A percentile compares a stretch with the other conserved stretches of the same genome.
These are phyloP conservation scores for Geranium rotundifolium DNA, from an alignment of 345 rosid species.

Conservation along the genomic window DNA sequence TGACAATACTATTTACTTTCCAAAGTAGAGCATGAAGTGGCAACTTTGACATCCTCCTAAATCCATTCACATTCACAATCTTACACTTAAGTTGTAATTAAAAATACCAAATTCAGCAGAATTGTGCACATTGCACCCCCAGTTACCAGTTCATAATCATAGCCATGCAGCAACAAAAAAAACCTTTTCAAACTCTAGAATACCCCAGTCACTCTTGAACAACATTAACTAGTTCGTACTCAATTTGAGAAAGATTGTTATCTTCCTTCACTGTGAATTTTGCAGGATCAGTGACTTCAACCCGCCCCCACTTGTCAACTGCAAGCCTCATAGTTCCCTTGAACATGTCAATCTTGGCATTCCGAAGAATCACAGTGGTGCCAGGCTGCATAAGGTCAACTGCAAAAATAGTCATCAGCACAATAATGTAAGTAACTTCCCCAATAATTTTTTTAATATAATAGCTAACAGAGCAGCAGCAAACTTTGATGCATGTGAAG, in stretches of 20 bases:
- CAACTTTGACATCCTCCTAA: background rate
- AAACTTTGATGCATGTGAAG: background rate
- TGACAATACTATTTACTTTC: background rate
- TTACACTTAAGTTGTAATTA: background rate
- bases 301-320: too few relatives aligned
- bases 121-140: background rate
- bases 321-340: slow-evolving; percentile 11
- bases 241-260: slow-evolving; percentile 10
- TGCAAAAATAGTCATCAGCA: slow-evolving; percentile 1
- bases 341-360: slow-evolving; percentile 14
- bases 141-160: background rate
- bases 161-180: background rate
- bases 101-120: background rate
- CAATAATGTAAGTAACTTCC: background rate
- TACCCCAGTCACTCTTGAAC: background rate
- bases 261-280: slow-evolving; percentile 10
- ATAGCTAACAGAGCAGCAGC: background rate
- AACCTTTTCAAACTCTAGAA: background rate
- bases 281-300: too few relatives aligned
- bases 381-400: slow-evolving; percentile 10
- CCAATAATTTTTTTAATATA: too few relatives aligned
- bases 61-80: background rate
- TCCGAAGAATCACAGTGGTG: slow-evolving; percentile 9
- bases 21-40: background rate
- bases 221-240: slow-evolving; percentile 12